phyloP scores from a whole-genome alignment of 768 basidiomycete species.

The Tulasnella sp. region DNA sequence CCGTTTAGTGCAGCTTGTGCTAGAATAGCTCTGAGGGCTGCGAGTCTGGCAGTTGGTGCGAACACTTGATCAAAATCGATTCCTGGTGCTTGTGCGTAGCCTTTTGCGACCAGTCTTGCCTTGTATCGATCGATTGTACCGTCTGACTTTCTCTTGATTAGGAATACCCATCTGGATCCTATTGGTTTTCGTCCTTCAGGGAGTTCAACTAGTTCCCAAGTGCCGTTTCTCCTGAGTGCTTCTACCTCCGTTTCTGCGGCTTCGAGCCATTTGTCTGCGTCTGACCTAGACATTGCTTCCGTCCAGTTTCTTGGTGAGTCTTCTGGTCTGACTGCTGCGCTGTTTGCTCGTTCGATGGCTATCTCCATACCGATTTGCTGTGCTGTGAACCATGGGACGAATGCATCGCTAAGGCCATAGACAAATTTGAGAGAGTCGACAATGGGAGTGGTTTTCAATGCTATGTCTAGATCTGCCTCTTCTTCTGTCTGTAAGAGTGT shows the following conservation, averaged over 20 bases:
- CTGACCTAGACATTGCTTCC: constrained; percentile 17
- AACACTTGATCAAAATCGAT: constrained; percentile 39
- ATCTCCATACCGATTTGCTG: neutral
- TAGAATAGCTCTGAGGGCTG: neutral
- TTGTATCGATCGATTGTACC: constrained; percentile 28
- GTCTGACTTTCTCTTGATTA: constrained; percentile 27
- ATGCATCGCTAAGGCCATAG: neutral
- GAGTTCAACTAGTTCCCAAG: constrained; percentile 28
- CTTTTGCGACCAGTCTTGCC: constrained; percentile 28
- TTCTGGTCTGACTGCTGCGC: neutral
- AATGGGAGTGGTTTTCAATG: neutral
- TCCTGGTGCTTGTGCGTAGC: constrained; percentile 26
- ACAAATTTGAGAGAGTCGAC: neutral
- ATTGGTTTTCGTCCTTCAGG: constrained; percentile 31
- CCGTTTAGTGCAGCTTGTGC: neutral
- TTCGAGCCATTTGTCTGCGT: constrained; percentile 5
- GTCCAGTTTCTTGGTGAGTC: neutral
- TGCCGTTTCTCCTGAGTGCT: constrained; percentile 19
- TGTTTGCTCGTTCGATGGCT: neutral
- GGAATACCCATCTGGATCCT: constrained; percentile 33
- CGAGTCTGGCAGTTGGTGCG: constrained; percentile 25
- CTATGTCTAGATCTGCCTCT: neutral
- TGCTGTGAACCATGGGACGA: neutral
- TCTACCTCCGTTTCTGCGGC: neutral
- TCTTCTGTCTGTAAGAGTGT: neutral